A percentile compares a stretch with the other conserved stretches of the same genome.
These are phyloP conservation scores for Podospora bellae-mahoneyi DNA, from an alignment of 495 filamentous ascomycete species.

Conservation along the genomic window DNA sequence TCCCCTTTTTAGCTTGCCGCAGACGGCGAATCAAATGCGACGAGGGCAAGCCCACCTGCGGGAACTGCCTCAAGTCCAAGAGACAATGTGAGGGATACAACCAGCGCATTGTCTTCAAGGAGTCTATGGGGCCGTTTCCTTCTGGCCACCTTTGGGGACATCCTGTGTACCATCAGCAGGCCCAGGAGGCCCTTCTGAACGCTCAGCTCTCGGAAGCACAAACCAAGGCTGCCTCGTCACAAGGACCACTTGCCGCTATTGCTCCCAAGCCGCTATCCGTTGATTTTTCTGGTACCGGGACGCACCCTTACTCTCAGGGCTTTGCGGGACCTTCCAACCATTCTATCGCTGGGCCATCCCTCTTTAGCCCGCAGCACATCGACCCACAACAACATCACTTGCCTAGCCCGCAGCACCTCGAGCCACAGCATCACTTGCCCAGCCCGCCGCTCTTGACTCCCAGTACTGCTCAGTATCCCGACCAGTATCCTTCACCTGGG, in stretches of 20 bases:
- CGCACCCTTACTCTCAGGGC: conserved; percentile 15
- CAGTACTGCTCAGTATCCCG: neutral
- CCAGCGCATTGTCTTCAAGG: conserved; percentile 88
- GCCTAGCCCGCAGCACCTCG: no score
- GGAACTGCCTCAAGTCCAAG: conserved; percentile 90
- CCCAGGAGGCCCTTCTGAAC: conserved; percentile 22
- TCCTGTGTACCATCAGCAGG: conserved; percentile 27
- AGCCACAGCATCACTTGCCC: conserved; percentile 9
- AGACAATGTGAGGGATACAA: conserved; percentile 93
- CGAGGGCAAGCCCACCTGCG: conserved; percentile 87
- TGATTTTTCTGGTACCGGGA: conserved; percentile 31
- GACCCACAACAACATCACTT: neutral
- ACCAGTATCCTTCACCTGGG: neutral
- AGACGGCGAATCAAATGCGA: conserved; percentile 96
- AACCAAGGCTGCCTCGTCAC: conserved; percentile 21
- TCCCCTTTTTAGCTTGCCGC: conserved; percentile 67
- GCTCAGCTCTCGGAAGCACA: conserved; percentile 28
- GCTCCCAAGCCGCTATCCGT: conserved; percentile 36
- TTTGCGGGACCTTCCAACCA: conserved; percentile 13
- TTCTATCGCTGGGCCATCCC: conserved; percentile 7
- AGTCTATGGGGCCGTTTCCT: conserved; percentile 64
- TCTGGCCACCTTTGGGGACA: conserved; percentile 27
- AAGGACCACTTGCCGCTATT: conserved; percentile 31
- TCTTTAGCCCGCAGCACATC: conserved; percentile 17
- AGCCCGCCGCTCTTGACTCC: conserved; percentile 16